Conservation (phyloP, 805 yeast species). For the Priceomyces melissophilus region DNA sequence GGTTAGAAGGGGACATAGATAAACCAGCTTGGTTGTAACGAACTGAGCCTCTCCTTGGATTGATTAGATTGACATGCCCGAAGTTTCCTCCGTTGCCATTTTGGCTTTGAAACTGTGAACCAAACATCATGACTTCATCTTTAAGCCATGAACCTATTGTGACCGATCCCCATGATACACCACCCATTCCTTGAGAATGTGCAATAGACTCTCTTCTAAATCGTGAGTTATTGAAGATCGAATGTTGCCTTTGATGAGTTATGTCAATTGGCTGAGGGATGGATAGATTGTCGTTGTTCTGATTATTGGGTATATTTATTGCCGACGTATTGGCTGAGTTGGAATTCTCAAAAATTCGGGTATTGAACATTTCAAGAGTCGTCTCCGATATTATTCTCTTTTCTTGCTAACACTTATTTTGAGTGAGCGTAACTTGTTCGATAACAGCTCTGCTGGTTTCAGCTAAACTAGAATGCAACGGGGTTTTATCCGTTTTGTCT, state of each 20-base stretch:
- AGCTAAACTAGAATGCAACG: no score
- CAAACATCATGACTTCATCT: conserved; percentile 77
- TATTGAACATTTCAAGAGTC: conserved; percentile 38
- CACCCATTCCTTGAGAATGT: conserved; percentile 97
- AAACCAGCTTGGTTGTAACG: conserved; percentile 21
- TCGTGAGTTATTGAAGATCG: conserved; percentile 38
- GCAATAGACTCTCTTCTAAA: conserved; percentile 89
- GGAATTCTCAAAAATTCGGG: conserved; percentile 36
- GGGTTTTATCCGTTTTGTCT: no score
- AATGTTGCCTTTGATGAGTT: conserved; percentile 39
- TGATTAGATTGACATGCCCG: conserved; percentile 14
- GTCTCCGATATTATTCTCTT: no score
- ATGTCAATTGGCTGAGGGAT: conserved; percentile 45
- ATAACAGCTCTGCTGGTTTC: no score
- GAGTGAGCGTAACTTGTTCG: no score
- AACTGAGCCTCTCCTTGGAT: conserved; percentile 38
- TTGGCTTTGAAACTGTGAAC: conserved; percentile 1
- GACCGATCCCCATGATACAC: conserved; percentile 94
- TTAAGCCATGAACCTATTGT: conserved; percentile 94
- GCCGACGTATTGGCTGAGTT: conserved; percentile 22
- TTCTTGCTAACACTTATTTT: no score
- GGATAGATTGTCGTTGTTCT: conserved; percentile 10
- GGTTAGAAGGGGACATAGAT: conserved; percentile 61
- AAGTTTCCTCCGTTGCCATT: conserved; percentile 1
- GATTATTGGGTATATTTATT: conserved; percentile 22